Conservation (phyloP, 108 stramenopile species). For the Discostella stelligeroides region DNA sequence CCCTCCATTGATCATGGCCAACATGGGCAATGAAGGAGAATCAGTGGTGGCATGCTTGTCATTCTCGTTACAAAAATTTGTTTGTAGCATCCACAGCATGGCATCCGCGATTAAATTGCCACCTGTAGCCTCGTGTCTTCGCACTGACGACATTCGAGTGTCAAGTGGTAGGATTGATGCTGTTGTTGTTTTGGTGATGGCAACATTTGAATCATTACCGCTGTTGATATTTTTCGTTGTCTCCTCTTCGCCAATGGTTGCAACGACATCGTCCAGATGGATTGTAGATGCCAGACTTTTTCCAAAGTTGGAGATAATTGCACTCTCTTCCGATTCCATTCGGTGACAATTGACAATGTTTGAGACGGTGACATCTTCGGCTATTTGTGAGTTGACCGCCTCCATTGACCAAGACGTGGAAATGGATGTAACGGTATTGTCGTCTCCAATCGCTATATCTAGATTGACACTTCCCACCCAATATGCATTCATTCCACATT, state of each 20-base stretch:
- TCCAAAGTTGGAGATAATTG: constrained; percentile 31
- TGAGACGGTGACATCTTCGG: constrained; percentile 20
- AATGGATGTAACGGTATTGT: constrained; percentile 17
- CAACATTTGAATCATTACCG: background rate
- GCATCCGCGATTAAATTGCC: constrained; percentile 48
- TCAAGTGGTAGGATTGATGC: constrained; percentile 22
- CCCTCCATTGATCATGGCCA: constrained; percentile 55
- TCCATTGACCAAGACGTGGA: constrained; percentile 49
- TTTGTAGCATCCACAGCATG: constrained; percentile 40
- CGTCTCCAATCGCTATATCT: constrained; percentile 25
- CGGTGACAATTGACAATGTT: constrained; percentile 29
- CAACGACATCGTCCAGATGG: constrained; percentile 37
- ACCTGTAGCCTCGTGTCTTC: constrained; percentile 43
- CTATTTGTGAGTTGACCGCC: constrained; percentile 12
- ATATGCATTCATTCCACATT: constrained; percentile 48
- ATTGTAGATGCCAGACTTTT: constrained; percentile 24
- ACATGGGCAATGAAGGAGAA: constrained; percentile 11
- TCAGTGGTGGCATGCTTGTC: background rate
- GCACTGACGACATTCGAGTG: constrained; percentile 48
- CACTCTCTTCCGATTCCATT: constrained; percentile 25
- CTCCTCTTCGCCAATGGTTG: constrained; percentile 14
- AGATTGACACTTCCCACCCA: constrained; percentile 49
- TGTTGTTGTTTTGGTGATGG: background rate
- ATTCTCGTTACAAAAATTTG: constrained; percentile 1
- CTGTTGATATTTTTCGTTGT: no score